Evolutionary conservation across 2,329 filamentous ascomycete species (phyloP), one percentile per base, ranked within the genome.

Genomic region (Pseudogymnoascus sp.): DNA sequence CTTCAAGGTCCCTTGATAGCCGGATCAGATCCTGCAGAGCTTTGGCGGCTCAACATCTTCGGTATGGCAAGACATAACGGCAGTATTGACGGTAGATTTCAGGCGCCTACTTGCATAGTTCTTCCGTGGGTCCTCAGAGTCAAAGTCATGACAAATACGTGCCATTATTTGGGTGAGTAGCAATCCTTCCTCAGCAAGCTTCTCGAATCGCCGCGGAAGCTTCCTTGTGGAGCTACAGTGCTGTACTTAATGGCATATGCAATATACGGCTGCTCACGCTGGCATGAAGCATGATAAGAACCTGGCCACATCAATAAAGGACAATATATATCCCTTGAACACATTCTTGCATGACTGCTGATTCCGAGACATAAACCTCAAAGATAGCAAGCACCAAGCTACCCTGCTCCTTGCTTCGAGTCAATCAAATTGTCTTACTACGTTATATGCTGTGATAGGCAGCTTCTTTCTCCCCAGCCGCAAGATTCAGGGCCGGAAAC

Each of bases 381-480:
- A 33, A 9, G 29, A 33, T 15, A 55, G 48, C 48, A 55, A 55
- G 48, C 48, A 55, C 48, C n/a, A 55, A 55, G 48, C 48, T 55
- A 55, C 29, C 29, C 29, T 55, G 27, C 15, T 39, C 27, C 17
- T 41, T 81, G 79, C 80, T 78, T 79, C 80, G 80, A 82, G 80
- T 83, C 80, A 77, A 78, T 74, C 71, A 74, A 76, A 42, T 61
- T 67, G 64, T 65, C 62, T 73, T 69, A 72, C 68, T 62, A 48
- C 60, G 71, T 69, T 69, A 71, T 70, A 65, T 71, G 69, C 71
- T 72, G 70, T 70, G 70, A 70, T 72, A 70, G 70, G 66, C 68
- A 65, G 65, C 73, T 74, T 77, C 78, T 80, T 80, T 80, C 78
- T 80, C 77, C 72, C 72, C 69, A 65, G 73, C 72, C 68, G 74